Percentiles rank a stretch among this genome's conserved stretches.
Evolutionary conservation across 2,329 filamentous ascomycete genomes (phyloP).

Genomic region (Colletotrichum siamense): DNA sequence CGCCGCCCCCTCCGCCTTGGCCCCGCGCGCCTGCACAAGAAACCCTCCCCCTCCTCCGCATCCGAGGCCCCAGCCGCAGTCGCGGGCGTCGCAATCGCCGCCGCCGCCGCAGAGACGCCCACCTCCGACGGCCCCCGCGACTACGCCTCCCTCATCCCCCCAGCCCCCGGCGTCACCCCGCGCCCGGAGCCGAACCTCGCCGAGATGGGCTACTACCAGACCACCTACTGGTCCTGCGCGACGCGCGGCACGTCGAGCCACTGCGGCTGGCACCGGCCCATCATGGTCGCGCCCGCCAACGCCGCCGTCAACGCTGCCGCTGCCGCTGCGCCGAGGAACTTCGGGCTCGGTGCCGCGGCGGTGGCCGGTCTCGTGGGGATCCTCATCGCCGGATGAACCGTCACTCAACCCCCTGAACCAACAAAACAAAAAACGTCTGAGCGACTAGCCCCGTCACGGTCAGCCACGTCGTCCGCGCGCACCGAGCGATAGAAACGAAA

Average conservation of each 20-base stretch:
- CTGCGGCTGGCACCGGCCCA: conserved; percentile 23
- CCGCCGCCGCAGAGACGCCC: background rate
- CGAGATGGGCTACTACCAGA: conserved; percentile 20
- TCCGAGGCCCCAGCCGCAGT: background rate
- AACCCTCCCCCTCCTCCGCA: background rate
- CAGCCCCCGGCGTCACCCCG: conserved; percentile 18
- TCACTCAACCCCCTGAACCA: background rate
- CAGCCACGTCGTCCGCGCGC: background rate
- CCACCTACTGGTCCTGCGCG: conserved; percentile 22
- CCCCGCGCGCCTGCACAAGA: conserved; percentile 11
- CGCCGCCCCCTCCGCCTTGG: conserved; percentile 1
- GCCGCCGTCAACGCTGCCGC: background rate
- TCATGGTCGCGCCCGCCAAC: background rate
- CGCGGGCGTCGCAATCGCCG: background rate
- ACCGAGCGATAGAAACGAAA: background rate
- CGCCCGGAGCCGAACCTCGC: conserved; percentile 21
- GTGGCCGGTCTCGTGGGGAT: background rate
- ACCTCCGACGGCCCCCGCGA: conserved; percentile 10
- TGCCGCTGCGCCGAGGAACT: background rate
- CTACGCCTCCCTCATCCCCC: conserved; percentile 22
- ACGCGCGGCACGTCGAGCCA: conserved; percentile 12
- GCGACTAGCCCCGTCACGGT: background rate
- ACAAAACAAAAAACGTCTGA: background rate
- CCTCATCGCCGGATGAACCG: background rate
- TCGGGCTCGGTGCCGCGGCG: background rate